phyloP scores from a whole-genome alignment of 176 grass and related monocot species.

The Aechmea fasciata region DNA sequence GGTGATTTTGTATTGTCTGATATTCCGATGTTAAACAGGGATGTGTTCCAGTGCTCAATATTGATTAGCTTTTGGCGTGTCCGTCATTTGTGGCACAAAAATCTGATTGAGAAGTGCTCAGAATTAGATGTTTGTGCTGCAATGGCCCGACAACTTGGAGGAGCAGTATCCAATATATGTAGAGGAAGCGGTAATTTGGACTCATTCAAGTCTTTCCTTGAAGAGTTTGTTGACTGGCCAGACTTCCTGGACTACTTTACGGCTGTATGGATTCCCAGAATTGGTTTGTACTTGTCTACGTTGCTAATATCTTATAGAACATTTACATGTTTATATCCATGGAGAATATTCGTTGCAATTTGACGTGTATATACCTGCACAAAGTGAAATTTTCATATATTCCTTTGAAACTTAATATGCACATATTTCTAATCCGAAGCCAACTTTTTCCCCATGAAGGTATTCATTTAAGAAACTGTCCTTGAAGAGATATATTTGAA shows the following conservation, averaged over 20 bases:
- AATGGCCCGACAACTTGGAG: slow-evolving; percentile 50
- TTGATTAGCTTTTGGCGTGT: slow-evolving; percentile 74
- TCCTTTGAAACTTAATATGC: background rate
- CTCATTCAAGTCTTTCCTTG: slow-evolving; percentile 55
- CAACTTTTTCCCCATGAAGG: too few relatives aligned
- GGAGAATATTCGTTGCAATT: too few relatives aligned
- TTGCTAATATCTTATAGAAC: slow-evolving; percentile 2
- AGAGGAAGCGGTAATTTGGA: slow-evolving; percentile 45
- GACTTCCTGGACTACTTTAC: slow-evolving; percentile 76
- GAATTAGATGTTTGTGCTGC: slow-evolving; percentile 33
- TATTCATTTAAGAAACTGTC: too few relatives aligned
- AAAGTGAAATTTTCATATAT: too few relatives aligned
- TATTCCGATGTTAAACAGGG: slow-evolving; percentile 36
- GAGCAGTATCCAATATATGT: slow-evolving; percentile 52
- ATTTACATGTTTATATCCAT: too few relatives aligned
- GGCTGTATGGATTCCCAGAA: slow-evolving; percentile 66
- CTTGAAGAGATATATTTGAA: too few relatives aligned
- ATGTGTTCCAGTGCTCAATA: slow-evolving; percentile 74
- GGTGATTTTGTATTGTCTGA: slow-evolving; percentile 24
- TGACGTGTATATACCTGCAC: too few relatives aligned
- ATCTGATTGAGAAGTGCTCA: slow-evolving; percentile 56
- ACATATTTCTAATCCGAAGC: too few relatives aligned
- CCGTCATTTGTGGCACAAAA: slow-evolving; percentile 69
- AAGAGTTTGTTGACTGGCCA: slow-evolving; percentile 58
- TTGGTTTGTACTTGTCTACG: slow-evolving; percentile 48